phyloP scores from a whole-genome alignment of 805 yeast species.

The Kuraishia floccosa region DNA sequence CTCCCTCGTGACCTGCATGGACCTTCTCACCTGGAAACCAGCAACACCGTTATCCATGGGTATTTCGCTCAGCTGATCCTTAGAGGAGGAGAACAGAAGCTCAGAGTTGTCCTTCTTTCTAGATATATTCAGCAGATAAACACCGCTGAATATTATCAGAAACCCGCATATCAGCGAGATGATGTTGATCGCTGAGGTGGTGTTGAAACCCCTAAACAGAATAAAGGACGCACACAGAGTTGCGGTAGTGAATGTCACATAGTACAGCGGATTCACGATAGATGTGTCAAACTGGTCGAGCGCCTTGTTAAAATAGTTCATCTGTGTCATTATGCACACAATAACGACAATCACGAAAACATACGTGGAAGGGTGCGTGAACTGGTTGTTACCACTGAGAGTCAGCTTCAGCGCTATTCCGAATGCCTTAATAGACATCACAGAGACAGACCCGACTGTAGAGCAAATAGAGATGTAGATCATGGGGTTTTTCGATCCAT shows the following conservation, averaged over 20 bases:
- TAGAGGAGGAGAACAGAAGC: slow-evolving; percentile 26
- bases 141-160: slow-evolving; percentile 80
- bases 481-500: slow-evolving; percentile 78
- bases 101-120: slow-evolving; percentile 49
- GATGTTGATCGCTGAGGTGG: slow-evolving; percentile 68
- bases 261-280: slow-evolving; percentile 82
- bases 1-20: slow-evolving; percentile 51
- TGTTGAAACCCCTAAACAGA: slow-evolving; percentile 78
- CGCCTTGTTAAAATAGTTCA: slow-evolving; percentile 91
- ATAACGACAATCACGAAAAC: slow-evolving; percentile 69
- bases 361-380: slow-evolving; percentile 75
- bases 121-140: slow-evolving; percentile 68
- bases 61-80: slow-evolving; percentile 53
- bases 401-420: slow-evolving; percentile 87
- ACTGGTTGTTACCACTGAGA: slow-evolving; percentile 76
- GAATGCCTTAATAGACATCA: slow-evolving; percentile 87
- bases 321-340: slow-evolving; percentile 77
- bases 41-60: slow-evolving; percentile 83
- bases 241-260: slow-evolving; percentile 84
- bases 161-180: slow-evolving; percentile 79
- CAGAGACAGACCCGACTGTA: slow-evolving; percentile 81
- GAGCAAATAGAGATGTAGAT: slow-evolving; percentile 85
- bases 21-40: slow-evolving; percentile 59
- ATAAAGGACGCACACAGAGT: slow-evolving; percentile 81
- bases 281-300: slow-evolving; percentile 89